Evolutionary conservation across 495 filamentous ascomycete species (phyloP), one percentile per base, ranked within the genome.

Genomic region (Aspergillus saccharolyticus): DNA sequence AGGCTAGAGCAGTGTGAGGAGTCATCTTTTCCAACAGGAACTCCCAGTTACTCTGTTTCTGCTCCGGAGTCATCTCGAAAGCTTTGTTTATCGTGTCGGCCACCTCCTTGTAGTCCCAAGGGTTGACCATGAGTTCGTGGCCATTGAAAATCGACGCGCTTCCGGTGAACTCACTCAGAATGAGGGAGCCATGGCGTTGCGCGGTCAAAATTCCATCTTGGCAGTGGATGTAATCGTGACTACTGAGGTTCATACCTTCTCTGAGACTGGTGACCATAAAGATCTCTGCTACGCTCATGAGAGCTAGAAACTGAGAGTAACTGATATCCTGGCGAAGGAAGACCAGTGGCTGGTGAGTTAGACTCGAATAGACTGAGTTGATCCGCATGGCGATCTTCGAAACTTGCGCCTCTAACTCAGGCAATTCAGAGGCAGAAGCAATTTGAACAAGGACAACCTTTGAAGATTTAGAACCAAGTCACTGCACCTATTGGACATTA

Each of bases 171-270:
- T 97, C 92, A 58, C 88, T 92, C 15, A 97, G 77, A 62, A 97
- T 96, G 51, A 97, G 77, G 3, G 91, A 90, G 10, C 90, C 89
- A 67, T 91, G 85, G 66, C 87, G 90, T 71, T 89, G 89, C 49
- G 84, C 76, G n/a, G 74, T 77, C 54, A 80, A 76, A 60, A 81
- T 83, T 17, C 90, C 90, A 71, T 96, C 92, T 69, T 97, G 92
- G 62, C 91, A 96, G 60, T 88, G 90, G 28, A 96, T 81, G 66
- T 89, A 97, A 70, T 97, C 92, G 64, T 96, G 92, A 49, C 85
- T 88, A 7, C 91, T 95, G 33, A 97, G 74, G 65, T 96, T 96
- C 92, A 96, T 97, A 47, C 92, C 92, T 66, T 96, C 92, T 47
- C 92, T 89, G 52, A 96, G 83, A 68, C 88, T 91, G 6, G 92